Conservation (phyloP, 164 flowering plant species). For the Umbellularia californica region DNA sequence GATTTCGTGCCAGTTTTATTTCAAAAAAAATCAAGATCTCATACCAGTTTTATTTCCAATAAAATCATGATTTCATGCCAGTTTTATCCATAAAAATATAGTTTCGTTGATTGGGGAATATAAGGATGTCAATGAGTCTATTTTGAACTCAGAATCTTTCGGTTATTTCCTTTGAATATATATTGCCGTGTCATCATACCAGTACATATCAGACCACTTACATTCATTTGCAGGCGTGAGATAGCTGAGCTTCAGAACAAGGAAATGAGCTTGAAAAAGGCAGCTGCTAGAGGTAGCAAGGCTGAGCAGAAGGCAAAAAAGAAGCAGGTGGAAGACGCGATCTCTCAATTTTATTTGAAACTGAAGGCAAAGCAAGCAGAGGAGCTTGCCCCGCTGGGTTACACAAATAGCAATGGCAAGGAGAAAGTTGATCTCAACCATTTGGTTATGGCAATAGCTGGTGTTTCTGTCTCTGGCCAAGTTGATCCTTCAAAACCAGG, state of each 20-base stretch:
- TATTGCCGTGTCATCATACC: background rate
- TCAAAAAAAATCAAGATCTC: no score
- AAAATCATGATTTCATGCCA: no score
- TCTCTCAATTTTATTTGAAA: constrained; percentile 54
- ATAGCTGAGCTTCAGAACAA: constrained; percentile 68
- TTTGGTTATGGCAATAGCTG: constrained; percentile 81
- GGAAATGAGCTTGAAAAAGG: constrained; percentile 72
- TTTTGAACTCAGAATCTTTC: background rate
- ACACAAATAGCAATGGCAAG: constrained; percentile 22
- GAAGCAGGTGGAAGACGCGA: constrained; percentile 91
- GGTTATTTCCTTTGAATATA: background rate
- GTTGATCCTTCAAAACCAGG: constrained; percentile 61
- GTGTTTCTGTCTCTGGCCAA: constrained; percentile 52
- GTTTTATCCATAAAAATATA: background rate
- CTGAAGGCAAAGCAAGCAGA: constrained; percentile 77
- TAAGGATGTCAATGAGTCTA: background rate
- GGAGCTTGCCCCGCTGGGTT: constrained; percentile 83
- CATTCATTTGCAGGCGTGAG: constrained; percentile 57
- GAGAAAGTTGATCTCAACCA: constrained; percentile 49
- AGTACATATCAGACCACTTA: background rate
- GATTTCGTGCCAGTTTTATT: no score
- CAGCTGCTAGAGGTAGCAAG: constrained; percentile 98
- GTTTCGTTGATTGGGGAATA: background rate
- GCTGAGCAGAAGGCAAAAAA: constrained; percentile 96
- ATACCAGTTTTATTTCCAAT: no score